Percentiles rank a stretch among this genome's conserved stretches.
These are phyloP conservation scores for Micractinium sp. DNA, from an alignment of 139 green algal species.

Conservation along the genomic window DNA sequence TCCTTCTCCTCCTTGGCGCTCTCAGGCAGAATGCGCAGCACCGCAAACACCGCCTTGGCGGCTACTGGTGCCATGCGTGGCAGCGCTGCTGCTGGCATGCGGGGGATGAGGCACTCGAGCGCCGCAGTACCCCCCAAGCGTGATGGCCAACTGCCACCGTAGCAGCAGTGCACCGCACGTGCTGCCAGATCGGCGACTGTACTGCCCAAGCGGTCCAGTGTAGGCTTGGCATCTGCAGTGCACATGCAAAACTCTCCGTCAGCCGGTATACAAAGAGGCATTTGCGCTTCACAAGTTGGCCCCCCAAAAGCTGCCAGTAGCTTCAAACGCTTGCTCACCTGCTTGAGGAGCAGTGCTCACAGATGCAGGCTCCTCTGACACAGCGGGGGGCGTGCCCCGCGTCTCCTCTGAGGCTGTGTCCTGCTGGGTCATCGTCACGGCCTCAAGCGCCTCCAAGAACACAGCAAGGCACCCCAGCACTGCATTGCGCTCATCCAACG, in stretches of 20 bases:
- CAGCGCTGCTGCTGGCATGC: conserved; percentile 63
- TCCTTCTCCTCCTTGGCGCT: conserved; percentile 49
- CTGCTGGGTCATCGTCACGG: conserved; percentile 37
- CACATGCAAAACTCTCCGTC: no score
- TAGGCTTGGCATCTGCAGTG: not conserved
- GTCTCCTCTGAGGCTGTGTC: no score
- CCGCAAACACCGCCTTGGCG: conserved; percentile 72
- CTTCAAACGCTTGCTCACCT: not conserved
- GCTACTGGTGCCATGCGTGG: conserved; percentile 42
- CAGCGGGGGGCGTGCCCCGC: no score
- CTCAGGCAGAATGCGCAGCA: conserved; percentile 78
- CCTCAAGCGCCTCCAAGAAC: conserved; percentile 83
- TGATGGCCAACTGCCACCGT: conserved; percentile 80
- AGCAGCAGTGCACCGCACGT: conserved; percentile 90
- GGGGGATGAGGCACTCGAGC: conserved; percentile 44
- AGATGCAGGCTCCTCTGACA: no score
- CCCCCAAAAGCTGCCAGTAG: not conserved
- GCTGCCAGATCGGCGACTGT: conserved; percentile 84
- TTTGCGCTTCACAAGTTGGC: no score
- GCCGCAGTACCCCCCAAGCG: conserved; percentile 82
- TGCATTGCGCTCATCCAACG: conserved; percentile 41
- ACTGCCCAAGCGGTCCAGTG: not conserved
- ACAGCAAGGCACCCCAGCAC: conserved; percentile 71
- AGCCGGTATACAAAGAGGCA: no score
- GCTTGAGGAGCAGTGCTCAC: no score